Percentiles rank a stretch among this genome's conserved stretches.
Evolutionary conservation across 2,329 filamentous ascomycete genomes (phyloP).

Genomic region (Apiospora sp.): DNA sequence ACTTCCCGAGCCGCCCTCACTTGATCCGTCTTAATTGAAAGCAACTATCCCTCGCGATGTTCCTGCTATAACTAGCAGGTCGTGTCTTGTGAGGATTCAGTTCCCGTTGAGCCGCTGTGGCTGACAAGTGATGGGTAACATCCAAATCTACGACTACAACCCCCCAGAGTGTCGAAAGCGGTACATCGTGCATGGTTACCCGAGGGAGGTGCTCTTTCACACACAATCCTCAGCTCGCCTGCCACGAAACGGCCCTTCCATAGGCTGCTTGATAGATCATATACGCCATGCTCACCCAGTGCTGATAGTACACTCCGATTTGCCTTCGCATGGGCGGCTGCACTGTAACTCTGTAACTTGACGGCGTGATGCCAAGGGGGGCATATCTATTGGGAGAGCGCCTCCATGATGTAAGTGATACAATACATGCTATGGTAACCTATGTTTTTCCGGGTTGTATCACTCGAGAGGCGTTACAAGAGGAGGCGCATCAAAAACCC

Average conservation of each 20-base stretch:
- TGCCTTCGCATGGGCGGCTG: background rate
- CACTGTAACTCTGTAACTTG: conserved; percentile 7
- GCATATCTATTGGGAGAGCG: background rate
- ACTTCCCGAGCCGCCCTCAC: conserved; percentile 17
- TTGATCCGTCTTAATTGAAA: background rate
- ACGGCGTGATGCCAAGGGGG: background rate
- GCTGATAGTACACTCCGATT: background rate
- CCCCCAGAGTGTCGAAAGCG: conserved; percentile 4
- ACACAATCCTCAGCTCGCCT: background rate
- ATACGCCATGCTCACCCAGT: background rate
- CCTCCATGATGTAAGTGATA: conserved; percentile 7
- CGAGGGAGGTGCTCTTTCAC: background rate
- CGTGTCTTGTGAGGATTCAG: background rate
- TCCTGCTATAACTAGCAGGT: background rate
- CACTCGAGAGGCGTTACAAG: background rate
- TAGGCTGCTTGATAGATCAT: background rate
- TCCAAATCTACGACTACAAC: background rate
- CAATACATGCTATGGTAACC: background rate
- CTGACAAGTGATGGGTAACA: conserved; percentile 13
- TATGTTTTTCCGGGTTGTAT: background rate
- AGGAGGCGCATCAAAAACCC: conserved; percentile 4
- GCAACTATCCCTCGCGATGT: background rate
- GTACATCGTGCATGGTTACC: conserved; percentile 10
- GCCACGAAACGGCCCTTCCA: conserved; percentile 1
- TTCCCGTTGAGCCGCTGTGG: conserved; percentile 9